phyloP scores from a whole-genome alignment of 345 rosid genomes.

The Gossypium anomalum region DNA sequence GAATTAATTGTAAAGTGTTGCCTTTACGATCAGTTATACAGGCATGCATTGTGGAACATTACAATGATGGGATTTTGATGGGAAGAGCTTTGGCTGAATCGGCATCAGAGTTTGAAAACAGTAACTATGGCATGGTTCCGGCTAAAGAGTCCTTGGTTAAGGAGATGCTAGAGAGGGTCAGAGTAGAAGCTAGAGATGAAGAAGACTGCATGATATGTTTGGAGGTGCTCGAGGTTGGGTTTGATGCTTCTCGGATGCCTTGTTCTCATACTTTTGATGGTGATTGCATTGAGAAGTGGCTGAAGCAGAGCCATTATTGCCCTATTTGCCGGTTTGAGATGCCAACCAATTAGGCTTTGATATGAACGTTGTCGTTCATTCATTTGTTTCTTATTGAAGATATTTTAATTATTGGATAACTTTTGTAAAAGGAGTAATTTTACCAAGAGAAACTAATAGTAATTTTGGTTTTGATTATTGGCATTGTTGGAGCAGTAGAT shows the following conservation, averaged over 20 bases:
- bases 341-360: not conserved
- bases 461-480: no score
- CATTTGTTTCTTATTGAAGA: no score
- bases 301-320: slow-evolving; percentile 4
- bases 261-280: not conserved
- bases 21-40: not conserved
- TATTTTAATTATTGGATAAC: no score
- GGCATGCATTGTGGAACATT: not conserved
- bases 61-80: not conserved
- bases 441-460: no score
- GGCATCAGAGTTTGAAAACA: not conserved
- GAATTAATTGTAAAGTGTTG: not conserved
- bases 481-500: no score
- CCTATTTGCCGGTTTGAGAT: slow-evolving; percentile 2
- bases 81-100: not conserved
- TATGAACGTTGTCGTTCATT: no score
- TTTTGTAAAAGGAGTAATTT: no score
- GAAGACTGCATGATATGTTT: slow-evolving; percentile 4
- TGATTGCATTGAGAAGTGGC: not conserved
- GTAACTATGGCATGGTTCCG: not conserved
- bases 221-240: not conserved
- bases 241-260: not conserved
- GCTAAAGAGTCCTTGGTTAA: not conserved
- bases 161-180: not conserved
- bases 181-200: not conserved